Base-by-base conservation (phyloP, 768 basidiomycete genomes). In the Mrakia blollopis region DNA sequence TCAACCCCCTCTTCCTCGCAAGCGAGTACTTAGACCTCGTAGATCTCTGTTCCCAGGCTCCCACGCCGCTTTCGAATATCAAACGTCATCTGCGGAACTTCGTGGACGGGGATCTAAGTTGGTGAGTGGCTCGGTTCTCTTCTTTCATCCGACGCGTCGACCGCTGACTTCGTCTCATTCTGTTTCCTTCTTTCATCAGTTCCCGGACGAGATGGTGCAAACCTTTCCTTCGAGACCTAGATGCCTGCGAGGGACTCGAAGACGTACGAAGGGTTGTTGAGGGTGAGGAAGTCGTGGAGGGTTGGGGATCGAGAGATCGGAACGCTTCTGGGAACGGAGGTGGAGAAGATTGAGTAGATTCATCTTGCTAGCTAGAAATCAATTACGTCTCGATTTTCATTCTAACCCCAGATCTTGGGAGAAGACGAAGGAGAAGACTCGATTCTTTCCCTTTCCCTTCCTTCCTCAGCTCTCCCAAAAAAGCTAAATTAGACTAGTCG, bases 11-110 rank as follows among this genome's bases (percentile, higher is more conserved):
- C 21, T 84, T 86, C 57, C 88, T 91, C 63, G 88, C 90, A 4
- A 83, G 90, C 54, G 91, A 91, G 81, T 93, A 92, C 82, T 85
- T 92, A 57, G 85, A 85, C 23, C 81, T 90, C 28, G 70, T 77
- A 44, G 76, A 77, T 14, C 47, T 65, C 47, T 72, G n/a, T 32
- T 50, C 73, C 35, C 44, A 35, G 1, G 60, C 74, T 23, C 25
- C 39, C 11, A 70, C 72, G 7, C 76, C 76, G 1, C 11, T 54
- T 0, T 37, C 50, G 25, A 63, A 32, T 6, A 61, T 77, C 44
- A 60, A 72, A 52, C 61, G 76, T 3, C 76, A 77, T 65, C 50
- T 77, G 14, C 41, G 72, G 21, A 44, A 61, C n/a, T 77, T 77
- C 35, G 72, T 72, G 3, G 70, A 72, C 9, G 32, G 47, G 16